Evolutionary conservation across 2,329 filamentous ascomycete species (phyloP), one percentile per base, ranked within the genome.

Genomic region (Plenodomus tracheiphilus): DNA sequence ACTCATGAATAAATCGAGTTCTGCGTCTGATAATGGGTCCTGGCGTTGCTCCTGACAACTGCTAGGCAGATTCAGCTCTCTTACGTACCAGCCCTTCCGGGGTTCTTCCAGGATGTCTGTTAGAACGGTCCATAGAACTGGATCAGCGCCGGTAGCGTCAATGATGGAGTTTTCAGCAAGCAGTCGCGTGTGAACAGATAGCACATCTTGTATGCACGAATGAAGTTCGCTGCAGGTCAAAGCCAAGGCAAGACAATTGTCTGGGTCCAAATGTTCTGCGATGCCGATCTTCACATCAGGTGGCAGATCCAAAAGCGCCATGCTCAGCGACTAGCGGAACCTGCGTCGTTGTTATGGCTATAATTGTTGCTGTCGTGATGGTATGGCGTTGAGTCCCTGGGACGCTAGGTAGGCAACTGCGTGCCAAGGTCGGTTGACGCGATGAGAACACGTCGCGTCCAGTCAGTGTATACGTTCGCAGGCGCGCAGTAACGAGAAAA

Each of bases 11-110:
- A 48, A 16, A 4, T 22, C 11, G n/a, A 41, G 16, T 2, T 56
- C 48, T n/a, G 50, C 45, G 16, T 47, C 44, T 7, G 51, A 36
- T 32, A 18, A 22, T 19, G 36, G 30, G 18, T 39, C 15, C 10
- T 47, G 43, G 15, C 46, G 28, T 11, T 42, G 35, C 5, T 42
- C 39, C 17, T 37, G 39, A 10, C 52, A 47, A n/a, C 16, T 25
- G 6, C 11, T 13, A 3, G 53, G 50, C 15, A 62, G 44, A 17
- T 53, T 51, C 8, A 59, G 43, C 25, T 62, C 59, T n/a, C 52
- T 51, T 2, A 55, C 51, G 25, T 58, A 56, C 51, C 51, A 55
- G 4, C 47, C 56, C 17, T 47, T 49, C 7, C 43, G 41, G 16
- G 50, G 54, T 22, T 60, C 43, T 13, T 38, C 34, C 2, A 59